Base-by-base conservation (phyloP, 1,284 basidiomycete genomes). In the Mycosarcoma maydis region DNA sequence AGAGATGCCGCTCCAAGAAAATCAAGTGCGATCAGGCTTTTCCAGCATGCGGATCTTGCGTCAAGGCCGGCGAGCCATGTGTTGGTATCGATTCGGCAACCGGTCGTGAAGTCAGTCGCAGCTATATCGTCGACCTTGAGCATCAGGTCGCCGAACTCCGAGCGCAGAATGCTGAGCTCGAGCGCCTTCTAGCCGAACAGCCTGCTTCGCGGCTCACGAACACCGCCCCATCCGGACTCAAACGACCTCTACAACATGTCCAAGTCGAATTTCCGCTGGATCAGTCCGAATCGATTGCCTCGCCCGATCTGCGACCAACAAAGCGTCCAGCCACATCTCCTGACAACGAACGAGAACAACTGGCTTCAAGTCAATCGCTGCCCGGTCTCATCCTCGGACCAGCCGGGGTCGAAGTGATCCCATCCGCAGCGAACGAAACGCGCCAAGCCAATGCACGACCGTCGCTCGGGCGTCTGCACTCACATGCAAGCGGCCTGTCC, bases 1-100 rank as follows among this genome's bases (percentile, higher is more conserved):
- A 66, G 34, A 44, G 68, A 24, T 71, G 68, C 33, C 57, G 68
- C 3, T 66, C 68, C 39, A 71, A 71, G 27, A 71, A 71, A 58
- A 71, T 67, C 62, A 71, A 71, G 30, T 71, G 68, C 29, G 68
- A 71, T 37, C 68, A 66, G 27, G 68, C 57, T 16, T 71, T 71
- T 26, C 68, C 68, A 17, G 62, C 68, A 13, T 71, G 68, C 20
- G 68, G 68, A 33, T 66, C 68, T 6, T 71, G 68, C 29, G 62
- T 71, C 68, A 71, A 71, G 30, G 68, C 68, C 0, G 53, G 58
- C 23, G 68, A 71, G 44, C 58, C 54, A 13, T 71, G 68, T 29
- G 62, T 71, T 4, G 68, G 68, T 5, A 62, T 71, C 36, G 68
- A 71, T 40, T 66, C 68, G 17, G 68, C 68, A 20, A 71, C 68